Percentiles rank a stretch among this genome's conserved stretches.
Conservation (phyloP, 768 basidiomycete species). For the Russula olivacea region DNA sequence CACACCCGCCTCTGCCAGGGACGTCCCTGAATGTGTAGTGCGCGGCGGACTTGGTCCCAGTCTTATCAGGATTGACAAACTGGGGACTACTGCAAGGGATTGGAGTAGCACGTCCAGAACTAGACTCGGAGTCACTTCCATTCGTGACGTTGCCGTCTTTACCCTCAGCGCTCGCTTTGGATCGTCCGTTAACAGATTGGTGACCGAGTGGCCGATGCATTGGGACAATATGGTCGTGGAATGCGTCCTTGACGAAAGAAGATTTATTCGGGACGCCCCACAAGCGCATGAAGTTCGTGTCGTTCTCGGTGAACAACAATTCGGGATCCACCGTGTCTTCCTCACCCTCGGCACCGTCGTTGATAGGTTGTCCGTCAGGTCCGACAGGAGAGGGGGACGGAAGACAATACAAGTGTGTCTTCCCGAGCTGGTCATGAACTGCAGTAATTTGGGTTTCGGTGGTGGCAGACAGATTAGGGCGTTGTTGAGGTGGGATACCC, state of each 20-base stretch:
- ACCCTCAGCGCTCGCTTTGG: slow-evolving; percentile 18
- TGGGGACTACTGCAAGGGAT: slow-evolving; percentile 42
- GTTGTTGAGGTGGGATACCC: slow-evolving; percentile 59
- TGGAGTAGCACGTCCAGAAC: slow-evolving; percentile 37
- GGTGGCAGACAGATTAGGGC: slow-evolving; percentile 55
- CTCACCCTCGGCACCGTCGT: slow-evolving; percentile 49
- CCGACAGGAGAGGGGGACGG: slow-evolving; percentile 89
- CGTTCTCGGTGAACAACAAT: slow-evolving; percentile 93
- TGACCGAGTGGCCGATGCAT: slow-evolving; percentile 60
- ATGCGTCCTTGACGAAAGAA: slow-evolving; percentile 89
- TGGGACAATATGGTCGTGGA: slow-evolving; percentile 95
- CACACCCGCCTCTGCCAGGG: slow-evolving; percentile 88
- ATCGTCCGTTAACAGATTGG: slow-evolving; percentile 18
- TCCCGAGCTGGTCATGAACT: slow-evolving; percentile 68
- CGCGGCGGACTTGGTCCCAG: slow-evolving; percentile 88
- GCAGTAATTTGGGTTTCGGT: slow-evolving; percentile 58
- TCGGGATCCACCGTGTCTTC: slow-evolving; percentile 72
- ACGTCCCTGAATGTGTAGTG: slow-evolving; percentile 87
- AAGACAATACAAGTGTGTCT: slow-evolving; percentile 79
- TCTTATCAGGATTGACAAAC: slow-evolving; percentile 82
- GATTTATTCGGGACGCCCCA: slow-evolving; percentile 85
- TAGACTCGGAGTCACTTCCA: slow-evolving; percentile 32
- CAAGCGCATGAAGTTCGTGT: slow-evolving; percentile 89
- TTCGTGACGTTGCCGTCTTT: slow-evolving; percentile 12
- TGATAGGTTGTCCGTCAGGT: slow-evolving; percentile 50